These are phyloP conservation scores for Takashimella koratensis DNA, from an alignment of 1,284 basidiomycete species.

Conservation along the genomic window DNA sequence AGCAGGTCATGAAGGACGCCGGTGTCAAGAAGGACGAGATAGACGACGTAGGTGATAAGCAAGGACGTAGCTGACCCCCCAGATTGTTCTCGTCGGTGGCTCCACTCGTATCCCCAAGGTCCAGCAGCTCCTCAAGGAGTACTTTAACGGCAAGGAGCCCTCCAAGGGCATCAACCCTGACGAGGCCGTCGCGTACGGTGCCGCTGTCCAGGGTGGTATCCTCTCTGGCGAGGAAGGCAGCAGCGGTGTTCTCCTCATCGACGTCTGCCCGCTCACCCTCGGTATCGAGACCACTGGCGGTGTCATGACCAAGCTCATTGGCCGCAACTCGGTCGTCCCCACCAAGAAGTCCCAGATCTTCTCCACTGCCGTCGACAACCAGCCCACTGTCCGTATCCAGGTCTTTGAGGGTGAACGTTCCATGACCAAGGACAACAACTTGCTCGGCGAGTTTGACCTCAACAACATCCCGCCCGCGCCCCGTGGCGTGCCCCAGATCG, in stretches of 20 bases:
- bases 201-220: constrained; percentile 97
- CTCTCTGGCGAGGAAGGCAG: constrained; percentile 98
- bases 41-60: constrained; percentile 63
- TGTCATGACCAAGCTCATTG: constrained; percentile 95
- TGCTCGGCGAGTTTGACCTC: constrained; percentile 94
- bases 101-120: constrained; percentile 98
- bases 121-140: constrained; percentile 85
- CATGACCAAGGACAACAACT: constrained; percentile 96
- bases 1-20: constrained; percentile 97
- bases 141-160: constrained; percentile 90
- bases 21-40: constrained; percentile 96
- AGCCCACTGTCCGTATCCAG: constrained; percentile 79
- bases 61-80: constrained; percentile 31
- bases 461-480: constrained; percentile 89
- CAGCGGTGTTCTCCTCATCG: constrained; percentile 92
- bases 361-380: constrained; percentile 94
- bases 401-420: constrained; percentile 94
- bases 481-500: constrained; percentile 91
- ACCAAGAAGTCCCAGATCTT: constrained; percentile 99
- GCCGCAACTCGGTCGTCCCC: constrained; percentile 91
- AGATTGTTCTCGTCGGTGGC: constrained; percentile 96
- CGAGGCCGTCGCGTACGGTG: constrained; percentile 99
- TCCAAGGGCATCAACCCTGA: constrained; percentile 98
- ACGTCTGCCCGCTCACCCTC: constrained; percentile 92
- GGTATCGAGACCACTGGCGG: constrained; percentile 98